Conservation (phyloP, 345 rosid species). For the Noccaea bulbosa region DNA sequence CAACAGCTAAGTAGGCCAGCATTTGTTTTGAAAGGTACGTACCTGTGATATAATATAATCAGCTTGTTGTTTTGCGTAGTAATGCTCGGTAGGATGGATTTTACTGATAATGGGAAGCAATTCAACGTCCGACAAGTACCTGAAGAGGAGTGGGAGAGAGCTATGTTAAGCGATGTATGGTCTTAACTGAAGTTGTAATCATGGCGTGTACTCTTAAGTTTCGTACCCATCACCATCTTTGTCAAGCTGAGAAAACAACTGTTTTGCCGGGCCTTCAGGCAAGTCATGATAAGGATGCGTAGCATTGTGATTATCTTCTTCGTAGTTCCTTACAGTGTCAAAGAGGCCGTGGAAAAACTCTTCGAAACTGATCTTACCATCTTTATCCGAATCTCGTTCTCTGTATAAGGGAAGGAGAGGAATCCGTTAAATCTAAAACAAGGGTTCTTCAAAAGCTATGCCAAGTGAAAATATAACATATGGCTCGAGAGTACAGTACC, state of each 20-base stretch:
- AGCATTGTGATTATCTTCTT: slow-evolving; percentile 73
- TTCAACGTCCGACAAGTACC: slow-evolving; percentile 75
- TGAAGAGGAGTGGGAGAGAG: slow-evolving; percentile 38
- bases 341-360: slow-evolving; percentile 93
- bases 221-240: slow-evolving; percentile 87
- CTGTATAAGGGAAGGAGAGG: slow-evolving; percentile 43
- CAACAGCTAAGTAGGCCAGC: slow-evolving; percentile 12
- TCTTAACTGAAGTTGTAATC: slow-evolving; percentile 24
- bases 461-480: slow-evolving; percentile 1
- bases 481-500: slow-evolving; percentile 51
- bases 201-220: neutral
- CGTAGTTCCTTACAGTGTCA: slow-evolving; percentile 86
- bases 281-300: slow-evolving; percentile 63
- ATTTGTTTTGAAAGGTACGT: slow-evolving; percentile 21
- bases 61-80: slow-evolving; percentile 95
- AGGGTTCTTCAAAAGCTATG: neutral
- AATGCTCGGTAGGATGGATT: slow-evolving; percentile 90
- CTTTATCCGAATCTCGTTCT: slow-evolving; percentile 93
- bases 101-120: slow-evolving; percentile 77
- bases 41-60: slow-evolving; percentile 93
- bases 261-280: slow-evolving; percentile 77
- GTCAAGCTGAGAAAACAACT: slow-evolving; percentile 79
- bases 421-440: slow-evolving; percentile 5
- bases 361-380: slow-evolving; percentile 78
- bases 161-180: slow-evolving; percentile 18